These are phyloP conservation scores for Terfezia claveryi DNA, from an alignment of 495 filamentous ascomycete species.

Conservation along the genomic window DNA sequence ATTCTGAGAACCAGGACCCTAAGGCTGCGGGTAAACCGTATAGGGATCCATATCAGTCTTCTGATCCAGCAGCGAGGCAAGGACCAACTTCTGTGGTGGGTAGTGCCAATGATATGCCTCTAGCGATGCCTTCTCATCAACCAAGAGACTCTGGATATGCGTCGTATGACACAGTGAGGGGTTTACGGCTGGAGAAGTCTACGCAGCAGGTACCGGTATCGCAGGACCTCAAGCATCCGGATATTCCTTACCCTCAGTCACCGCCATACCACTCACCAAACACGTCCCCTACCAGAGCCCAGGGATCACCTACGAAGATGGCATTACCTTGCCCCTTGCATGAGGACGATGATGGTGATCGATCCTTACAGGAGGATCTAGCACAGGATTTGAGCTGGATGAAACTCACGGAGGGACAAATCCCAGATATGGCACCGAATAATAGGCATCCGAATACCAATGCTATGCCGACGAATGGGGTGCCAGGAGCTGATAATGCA, in stretches of 20 bases:
- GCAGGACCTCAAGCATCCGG: slow-evolving; percentile 5
- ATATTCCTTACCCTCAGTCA: slow-evolving; percentile 1
- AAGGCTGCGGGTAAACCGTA: background rate
- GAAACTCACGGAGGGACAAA: slow-evolving; percentile 10
- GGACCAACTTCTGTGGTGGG: background rate
- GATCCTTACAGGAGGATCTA: slow-evolving; percentile 12
- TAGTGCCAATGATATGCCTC: slow-evolving; percentile 1
- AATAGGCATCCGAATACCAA: slow-evolving; percentile 7
- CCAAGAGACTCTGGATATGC: slow-evolving; percentile 16
- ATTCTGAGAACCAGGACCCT: slow-evolving; percentile 6
- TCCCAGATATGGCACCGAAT: slow-evolving; percentile 1
- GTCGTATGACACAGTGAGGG: slow-evolving; percentile 16
- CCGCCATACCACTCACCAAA: slow-evolving; percentile 9
- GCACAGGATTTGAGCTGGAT: slow-evolving; percentile 18
- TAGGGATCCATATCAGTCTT: background rate
- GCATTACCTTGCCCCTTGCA: slow-evolving; percentile 1
- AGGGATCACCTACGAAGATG: background rate
- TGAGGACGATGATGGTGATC: slow-evolving; percentile 9
- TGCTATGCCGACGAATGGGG: background rate
- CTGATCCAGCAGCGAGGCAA: background rate
- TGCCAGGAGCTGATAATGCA: background rate
- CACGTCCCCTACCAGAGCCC: slow-evolving; percentile 7
- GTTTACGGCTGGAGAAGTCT: slow-evolving; percentile 7
- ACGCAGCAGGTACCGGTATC: slow-evolving; percentile 15
- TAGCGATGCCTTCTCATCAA: slow-evolving; percentile 14